Evolutionary conservation across 306 rosid species (phyloP), one percentile per base, ranked within the genome.

Genomic region (Cyclanthera cordifolia): DNA sequence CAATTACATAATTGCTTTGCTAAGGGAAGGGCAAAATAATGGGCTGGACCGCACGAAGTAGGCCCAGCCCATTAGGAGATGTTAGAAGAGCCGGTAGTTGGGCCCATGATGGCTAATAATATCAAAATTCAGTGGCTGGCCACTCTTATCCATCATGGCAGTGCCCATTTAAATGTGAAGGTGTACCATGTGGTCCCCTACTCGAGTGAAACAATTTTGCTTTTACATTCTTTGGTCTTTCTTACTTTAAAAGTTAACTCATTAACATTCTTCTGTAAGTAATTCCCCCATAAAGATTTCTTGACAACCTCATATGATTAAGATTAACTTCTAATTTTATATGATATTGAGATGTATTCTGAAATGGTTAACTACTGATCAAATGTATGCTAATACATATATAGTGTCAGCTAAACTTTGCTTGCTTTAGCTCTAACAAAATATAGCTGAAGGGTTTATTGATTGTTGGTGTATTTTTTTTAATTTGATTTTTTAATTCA

Each of bases 31-130:
- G 69, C 13, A 41, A 21, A 15, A 41, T 32, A 65, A 51, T 66
- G 70, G 70, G 70, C 54, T 66, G 70, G 71, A 25, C 8, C 41
- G 71, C 41, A 66, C 41, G 41, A 20, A 15, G 55, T 66, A 45
- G 71, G 24, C 71, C 55, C 54, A 9, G 71, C 71, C 71, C 71
- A 65, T 4, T 23, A 65, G 4, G 3, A 23, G 15, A 7, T 65
- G 6, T 19, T 12, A 14, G 4, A 23, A 21, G 17, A 65, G 54
- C 39, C 23, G 21, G 53, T 64, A 64, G 37, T 39, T 43, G 53
- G 53, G 70, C 49, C 70, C 70, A 64, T 41, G 2, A 10, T 61
- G 69, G 69, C 51, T 61, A 39, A 61, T 61, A 61, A 39, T 61
- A 30, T 61, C 50, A 20, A 39, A 39, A 37, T 39, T 9, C 50